Conservation (phyloP, 208 protist genomes). For the Leishmania mexicana region DNA sequence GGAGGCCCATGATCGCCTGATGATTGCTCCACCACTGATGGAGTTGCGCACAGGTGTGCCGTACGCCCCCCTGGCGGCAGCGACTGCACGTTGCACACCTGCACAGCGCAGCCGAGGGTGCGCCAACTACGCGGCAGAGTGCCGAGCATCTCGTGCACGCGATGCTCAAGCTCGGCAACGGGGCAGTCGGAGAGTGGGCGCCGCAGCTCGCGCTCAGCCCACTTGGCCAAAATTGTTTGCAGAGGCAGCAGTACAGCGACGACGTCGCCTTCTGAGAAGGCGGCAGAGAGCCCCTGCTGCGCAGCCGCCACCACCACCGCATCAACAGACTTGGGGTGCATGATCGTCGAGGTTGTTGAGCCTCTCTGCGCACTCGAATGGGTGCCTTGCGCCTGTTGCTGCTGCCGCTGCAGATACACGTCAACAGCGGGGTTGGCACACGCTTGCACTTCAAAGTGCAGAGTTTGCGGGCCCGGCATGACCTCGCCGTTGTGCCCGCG, state of each 20-base stretch:
- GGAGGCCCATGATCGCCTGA: not conserved
- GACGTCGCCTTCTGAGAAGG: conserved; percentile 62
- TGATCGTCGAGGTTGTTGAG: not conserved
- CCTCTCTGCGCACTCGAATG: not conserved
- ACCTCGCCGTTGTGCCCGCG: not conserved
- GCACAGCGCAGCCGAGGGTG: conserved; percentile 56
- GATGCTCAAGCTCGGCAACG: conserved; percentile 3
- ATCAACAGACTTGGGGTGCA: not conserved
- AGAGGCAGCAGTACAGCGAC: conserved; percentile 72
- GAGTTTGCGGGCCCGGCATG: not conserved
- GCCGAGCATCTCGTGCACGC: conserved; percentile 15
- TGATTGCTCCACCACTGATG: conserved; percentile 3
- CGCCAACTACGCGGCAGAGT: conserved; percentile 48
- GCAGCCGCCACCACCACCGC: conserved; percentile 10
- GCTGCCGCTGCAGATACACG: not conserved
- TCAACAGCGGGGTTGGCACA: not conserved
- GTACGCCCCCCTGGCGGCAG: conserved; percentile 34
- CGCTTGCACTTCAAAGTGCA: not conserved
- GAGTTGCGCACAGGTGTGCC: conserved; percentile 38
- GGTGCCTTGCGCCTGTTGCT: not conserved
- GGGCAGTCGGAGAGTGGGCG: not conserved
- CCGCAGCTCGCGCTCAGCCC: conserved; percentile 30
- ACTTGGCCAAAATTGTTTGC: conserved; percentile 25
- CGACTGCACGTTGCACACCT: conserved; percentile 63
- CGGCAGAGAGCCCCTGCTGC: conserved; percentile 20